Evolutionary conservation across 2,329 filamentous ascomycete genomes (phyloP).

Genomic region (Phialophora macrospora): DNA sequence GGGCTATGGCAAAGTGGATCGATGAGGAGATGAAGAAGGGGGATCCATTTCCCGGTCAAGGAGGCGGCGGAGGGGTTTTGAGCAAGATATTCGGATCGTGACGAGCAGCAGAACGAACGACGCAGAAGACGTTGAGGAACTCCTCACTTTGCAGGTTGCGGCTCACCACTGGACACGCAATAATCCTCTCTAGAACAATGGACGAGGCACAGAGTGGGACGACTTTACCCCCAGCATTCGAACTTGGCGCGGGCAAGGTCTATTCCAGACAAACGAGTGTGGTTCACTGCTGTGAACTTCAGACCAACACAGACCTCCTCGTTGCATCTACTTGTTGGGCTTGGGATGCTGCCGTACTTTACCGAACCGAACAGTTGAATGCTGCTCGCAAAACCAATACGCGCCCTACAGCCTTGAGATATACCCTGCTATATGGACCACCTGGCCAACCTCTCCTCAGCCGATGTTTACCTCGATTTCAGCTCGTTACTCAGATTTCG

Average conservation of each 20-base stretch:
- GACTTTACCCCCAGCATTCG: neutral
- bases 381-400: no score
- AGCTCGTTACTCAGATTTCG: no score
- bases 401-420: no score
- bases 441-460: no score
- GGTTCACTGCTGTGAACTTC: neutral
- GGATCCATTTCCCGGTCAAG: constrained; percentile 30
- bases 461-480: no score
- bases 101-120: neutral
- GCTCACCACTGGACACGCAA: no score
- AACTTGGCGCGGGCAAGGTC: neutral
- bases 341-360: neutral
- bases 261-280: neutral
- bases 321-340: neutral
- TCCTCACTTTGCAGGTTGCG: no score
- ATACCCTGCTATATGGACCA: no score
- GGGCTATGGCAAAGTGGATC: constrained; percentile 34
- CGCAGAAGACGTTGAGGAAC: no score
- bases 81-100: constrained; percentile 33
- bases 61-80: constrained; percentile 25
- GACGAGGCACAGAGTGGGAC: neutral
- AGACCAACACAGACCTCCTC: neutral
- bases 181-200: no score
- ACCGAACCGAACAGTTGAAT: no score
- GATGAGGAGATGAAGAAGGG: constrained; percentile 38